These are phyloP conservation scores for Kazachstania kunashirensis DNA, from an alignment of 805 yeast genomes.

Conservation along the genomic window DNA sequence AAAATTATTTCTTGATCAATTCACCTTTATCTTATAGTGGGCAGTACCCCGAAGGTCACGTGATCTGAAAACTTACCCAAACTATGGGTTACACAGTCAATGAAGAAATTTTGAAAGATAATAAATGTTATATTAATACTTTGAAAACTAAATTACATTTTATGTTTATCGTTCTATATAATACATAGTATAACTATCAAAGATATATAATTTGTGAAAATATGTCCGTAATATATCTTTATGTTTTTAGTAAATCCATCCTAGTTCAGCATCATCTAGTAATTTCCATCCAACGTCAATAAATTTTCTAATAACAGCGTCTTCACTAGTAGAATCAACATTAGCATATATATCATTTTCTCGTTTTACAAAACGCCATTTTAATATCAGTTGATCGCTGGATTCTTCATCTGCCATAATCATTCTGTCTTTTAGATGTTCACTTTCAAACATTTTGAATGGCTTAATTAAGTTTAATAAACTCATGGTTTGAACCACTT, in stretches of 20 bases:
- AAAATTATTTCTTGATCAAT: no score
- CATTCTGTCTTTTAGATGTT: constrained; percentile 5
- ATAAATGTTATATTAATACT: no score
- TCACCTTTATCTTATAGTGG: no score
- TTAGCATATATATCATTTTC: constrained; percentile 3
- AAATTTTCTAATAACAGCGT: constrained; percentile 9
- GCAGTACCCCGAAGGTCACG: no score
- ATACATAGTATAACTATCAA: neutral
- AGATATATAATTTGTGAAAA: no score
- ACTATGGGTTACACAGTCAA: no score
- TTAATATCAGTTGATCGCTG: constrained; percentile 4
- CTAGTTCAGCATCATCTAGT: constrained; percentile 26
- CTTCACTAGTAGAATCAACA: constrained; percentile 2
- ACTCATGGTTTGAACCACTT: constrained; percentile 26
- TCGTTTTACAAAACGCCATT: constrained; percentile 6
- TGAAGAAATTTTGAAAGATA: no score
- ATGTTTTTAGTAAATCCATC: constrained; percentile 19
- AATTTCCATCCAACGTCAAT: constrained; percentile 24
- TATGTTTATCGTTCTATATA: no score
- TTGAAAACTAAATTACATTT: no score
- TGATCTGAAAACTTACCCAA: no score
- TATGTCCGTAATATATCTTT: no score
- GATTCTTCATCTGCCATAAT: constrained; percentile 5
- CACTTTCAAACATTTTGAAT: constrained; percentile 21
- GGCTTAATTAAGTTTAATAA: constrained; percentile 25